Base-by-base conservation (phyloP, 139 green algal species). In the Desmodesmus armatus region DNA sequence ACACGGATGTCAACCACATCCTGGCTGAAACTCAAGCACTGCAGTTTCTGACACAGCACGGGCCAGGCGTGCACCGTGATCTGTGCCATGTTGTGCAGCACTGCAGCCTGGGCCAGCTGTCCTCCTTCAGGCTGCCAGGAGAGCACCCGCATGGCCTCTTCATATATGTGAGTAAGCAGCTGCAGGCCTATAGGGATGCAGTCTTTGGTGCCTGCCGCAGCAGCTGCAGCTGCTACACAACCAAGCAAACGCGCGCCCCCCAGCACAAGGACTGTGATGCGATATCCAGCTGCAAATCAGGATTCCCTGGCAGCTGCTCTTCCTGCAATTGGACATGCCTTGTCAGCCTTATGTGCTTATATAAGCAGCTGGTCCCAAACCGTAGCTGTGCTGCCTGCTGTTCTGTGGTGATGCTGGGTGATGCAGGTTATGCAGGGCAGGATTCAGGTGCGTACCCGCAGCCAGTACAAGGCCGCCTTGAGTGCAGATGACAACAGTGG, bases 381-480 rank as follows among this genome's bases (percentile, higher is more conserved):
- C 6, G n/a, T n/a, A n/a, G n/a, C n/a, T n/a, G n/a, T n/a, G n/a
- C n/a, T n/a, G n/a, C n/a, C n/a, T n/a, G n/a, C n/a, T n/a, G n/a
- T n/a, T n/a, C n/a, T n/a, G n/a, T n/a, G n/a, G n/a, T n/a, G n/a
- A n/a, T n/a, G n/a, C n/a, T n/a, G n/a, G n/a, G n/a, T n/a, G n/a
- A n/a, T n/a, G n/a, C 87, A 90, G 87, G 83, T 90, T 5, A 66
- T 90, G 15, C 62, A 84, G 17, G 87, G 87, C 27, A 60, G 62
- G 15, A n/a, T 88, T 25, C 78, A 87, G 53, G 40, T 90, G 0
- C 72, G 78, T 1, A 88, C 77, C 0, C 74, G 41, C 40, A 37
- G 17, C 60, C 19, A 41, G 37, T 1, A 70, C 3, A 29, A 73
- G 27, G 51, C 55, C n/a, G 47, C 44, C 41, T 63, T 72, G 65